Evolutionary conservation across 345 rosid species (phyloP).

Genomic region (Rhodamnia argentea): DNA sequence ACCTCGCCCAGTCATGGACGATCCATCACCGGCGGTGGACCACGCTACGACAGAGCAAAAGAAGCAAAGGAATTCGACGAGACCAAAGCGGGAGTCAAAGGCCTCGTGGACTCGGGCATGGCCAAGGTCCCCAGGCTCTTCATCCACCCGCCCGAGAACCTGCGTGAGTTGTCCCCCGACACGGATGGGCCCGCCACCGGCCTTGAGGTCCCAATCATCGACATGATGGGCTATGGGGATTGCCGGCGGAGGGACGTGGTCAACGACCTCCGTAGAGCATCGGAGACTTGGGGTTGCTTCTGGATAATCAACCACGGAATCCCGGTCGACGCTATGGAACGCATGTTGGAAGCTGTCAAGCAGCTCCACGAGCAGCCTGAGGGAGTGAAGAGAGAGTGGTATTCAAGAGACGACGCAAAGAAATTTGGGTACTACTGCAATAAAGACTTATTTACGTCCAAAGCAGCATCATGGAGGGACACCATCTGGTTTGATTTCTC

Average conservation of each 20-base stretch:
- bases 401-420: background rate
- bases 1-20: background rate
- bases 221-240: background rate
- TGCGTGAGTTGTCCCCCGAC: background rate
- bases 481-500: background rate
- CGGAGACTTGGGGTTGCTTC: background rate
- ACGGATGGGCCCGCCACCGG: background rate
- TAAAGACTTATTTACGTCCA: background rate
- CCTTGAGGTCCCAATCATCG: background rate
- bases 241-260: background rate
- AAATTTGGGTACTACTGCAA: background rate
- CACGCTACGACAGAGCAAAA: background rate
- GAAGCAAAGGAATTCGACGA: background rate
- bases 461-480: background rate
- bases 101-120: background rate
- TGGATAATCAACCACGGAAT: background rate
- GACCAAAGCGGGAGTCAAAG: background rate
- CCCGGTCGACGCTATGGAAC: background rate
- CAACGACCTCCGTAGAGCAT: background rate
- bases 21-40: background rate
- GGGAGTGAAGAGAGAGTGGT: background rate
- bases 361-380: background rate
- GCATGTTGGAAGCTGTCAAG: background rate
- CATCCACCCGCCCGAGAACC: background rate
- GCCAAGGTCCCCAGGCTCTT: background rate